These are phyloP conservation scores for Verruconis gallopava DNA, from an alignment of 2,329 filamentous ascomycete species.

Conservation along the genomic window DNA sequence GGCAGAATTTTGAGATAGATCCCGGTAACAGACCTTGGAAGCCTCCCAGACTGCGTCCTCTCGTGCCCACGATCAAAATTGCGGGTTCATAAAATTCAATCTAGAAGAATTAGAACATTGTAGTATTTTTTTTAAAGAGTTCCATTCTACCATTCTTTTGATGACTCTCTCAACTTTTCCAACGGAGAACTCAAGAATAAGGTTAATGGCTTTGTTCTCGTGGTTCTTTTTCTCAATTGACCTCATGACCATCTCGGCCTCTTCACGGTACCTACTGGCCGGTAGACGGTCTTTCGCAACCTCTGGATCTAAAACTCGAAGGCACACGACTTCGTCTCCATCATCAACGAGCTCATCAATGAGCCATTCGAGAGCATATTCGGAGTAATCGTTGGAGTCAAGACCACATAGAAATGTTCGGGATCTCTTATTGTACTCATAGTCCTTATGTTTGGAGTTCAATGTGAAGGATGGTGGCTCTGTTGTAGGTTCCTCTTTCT, in stretches of 20 bases:
- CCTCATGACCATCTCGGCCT: conserved; percentile 62
- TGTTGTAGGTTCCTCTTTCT: conserved; percentile 45
- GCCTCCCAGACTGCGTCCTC: conserved; percentile 70
- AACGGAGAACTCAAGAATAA: conserved; percentile 76
- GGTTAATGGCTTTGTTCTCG: conserved; percentile 69
- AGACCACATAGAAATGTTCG: conserved; percentile 84
- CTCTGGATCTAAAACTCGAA: conserved; percentile 77
- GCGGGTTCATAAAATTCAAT: conserved; percentile 86
- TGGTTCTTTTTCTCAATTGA: conserved; percentile 69
- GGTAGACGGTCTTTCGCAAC: conserved; percentile 53
- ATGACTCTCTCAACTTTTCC: conserved; percentile 86
- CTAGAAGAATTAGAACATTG: conserved; percentile 30
- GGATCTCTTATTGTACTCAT: conserved; percentile 65
- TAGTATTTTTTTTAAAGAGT: neutral
- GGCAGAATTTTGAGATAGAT: conserved; percentile 86
- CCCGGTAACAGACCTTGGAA: conserved; percentile 79
- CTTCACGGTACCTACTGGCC: conserved; percentile 58
- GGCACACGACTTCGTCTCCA: conserved; percentile 83
- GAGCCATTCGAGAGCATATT: conserved; percentile 85
- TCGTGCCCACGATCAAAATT: conserved; percentile 80
- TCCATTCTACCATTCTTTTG: conserved; percentile 60
- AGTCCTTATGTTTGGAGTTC: conserved; percentile 76
- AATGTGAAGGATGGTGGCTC: conserved; percentile 56
- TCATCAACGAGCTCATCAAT: conserved; percentile 87
- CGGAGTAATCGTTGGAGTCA: conserved; percentile 82